Base-by-base conservation (phyloP, 768 basidiomycete genomes). In the Lactarius psammicola region DNA sequence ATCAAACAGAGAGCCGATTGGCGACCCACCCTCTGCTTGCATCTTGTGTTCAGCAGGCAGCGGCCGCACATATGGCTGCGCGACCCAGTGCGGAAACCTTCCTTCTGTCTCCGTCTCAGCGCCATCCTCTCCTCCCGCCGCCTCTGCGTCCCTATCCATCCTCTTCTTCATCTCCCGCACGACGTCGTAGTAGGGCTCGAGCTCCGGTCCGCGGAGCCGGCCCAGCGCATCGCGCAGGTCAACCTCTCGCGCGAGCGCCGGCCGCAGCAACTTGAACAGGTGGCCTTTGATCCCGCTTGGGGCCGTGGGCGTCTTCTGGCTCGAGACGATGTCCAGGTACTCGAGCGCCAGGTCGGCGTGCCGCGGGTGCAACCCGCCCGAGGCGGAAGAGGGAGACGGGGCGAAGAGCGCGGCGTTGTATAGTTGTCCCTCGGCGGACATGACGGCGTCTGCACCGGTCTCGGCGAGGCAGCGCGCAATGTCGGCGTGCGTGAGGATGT, bases 391-490 rank as follows among this genome's bases (percentile, higher is more conserved):
- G 1, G 62, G 51, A 1, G 72, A 66, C 23, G 70, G 63, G n/a
- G 77, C 76, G 70, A 92, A 98, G 15, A 98, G 73, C 0, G 94
- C 87, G 0, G 92, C 89, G 72, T 99, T 98, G 74, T 97, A 97
- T 0, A 99, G 80, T 68, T 95, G 88, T 0, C 93, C 95, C 78
- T 97, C 97, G 1, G 95, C 97, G 51, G 87, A 88, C 95, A 98
- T 97, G 64, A 98, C 87, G 0, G 87, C 96, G 72, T 97, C 94
- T 7, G 87, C 89, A 17, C 94, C 93, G 0, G 97, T 99, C 57
- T 85, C 84, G 28, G 84, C 82, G 36, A 99, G 78, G 75, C 95
- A 98, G 13, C 80, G 78, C 59, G 82, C 81, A 56, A 98, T 84
- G 75, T 98, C 95, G n/a, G 85, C 82, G 53, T 89, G 84, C 75